Percentiles rank a stretch among this genome's conserved stretches.
These are phyloP conservation scores for Arthroderma uncinatum DNA, from an alignment of 2,329 filamentous ascomycete genomes.

Conservation along the genomic window DNA sequence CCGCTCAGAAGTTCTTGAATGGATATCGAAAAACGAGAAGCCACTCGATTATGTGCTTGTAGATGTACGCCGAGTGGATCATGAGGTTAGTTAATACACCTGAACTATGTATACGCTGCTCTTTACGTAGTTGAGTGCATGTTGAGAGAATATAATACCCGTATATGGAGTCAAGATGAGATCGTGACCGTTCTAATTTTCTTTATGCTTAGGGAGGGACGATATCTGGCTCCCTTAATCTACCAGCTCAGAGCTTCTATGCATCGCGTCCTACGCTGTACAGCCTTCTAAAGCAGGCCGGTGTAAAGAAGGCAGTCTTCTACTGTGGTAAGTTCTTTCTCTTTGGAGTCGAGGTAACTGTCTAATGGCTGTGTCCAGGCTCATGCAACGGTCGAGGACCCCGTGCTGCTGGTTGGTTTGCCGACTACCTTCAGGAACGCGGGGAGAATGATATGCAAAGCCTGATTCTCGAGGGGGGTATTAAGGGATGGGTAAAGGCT, in stretches of 20 bases:
- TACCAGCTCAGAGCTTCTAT: slow-evolving; percentile 33
- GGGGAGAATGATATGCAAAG: slow-evolving; percentile 34
- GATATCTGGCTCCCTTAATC: slow-evolving; percentile 44
- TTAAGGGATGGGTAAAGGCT: slow-evolving; percentile 44
- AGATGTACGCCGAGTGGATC: slow-evolving; percentile 38
- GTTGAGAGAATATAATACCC: not conserved
- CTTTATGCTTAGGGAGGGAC: slow-evolving; percentile 45
- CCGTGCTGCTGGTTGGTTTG: slow-evolving; percentile 46
- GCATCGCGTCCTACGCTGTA: slow-evolving; percentile 28
- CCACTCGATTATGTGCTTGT: slow-evolving; percentile 31
- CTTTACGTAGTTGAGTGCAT: not conserved
- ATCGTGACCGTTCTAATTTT: too few species aligned
- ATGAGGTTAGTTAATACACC: slow-evolving; percentile 28
- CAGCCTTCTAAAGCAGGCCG: slow-evolving; percentile 21
- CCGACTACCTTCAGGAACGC: slow-evolving; percentile 40
- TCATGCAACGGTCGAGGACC: slow-evolving; percentile 46
- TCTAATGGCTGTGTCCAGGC: slow-evolving; percentile 28
- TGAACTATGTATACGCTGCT: not conserved
- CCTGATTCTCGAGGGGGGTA: slow-evolving; percentile 41
- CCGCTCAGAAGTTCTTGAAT: slow-evolving; percentile 28
- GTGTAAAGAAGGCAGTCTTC: slow-evolving; percentile 28
- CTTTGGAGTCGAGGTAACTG: not conserved
- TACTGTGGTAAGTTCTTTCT: slow-evolving; percentile 29
- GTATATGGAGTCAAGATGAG: too few species aligned
- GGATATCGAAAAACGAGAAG: slow-evolving; percentile 25